A percentile compares a stretch with the other conserved stretches of the same genome.
phyloP scores from a whole-genome alignment of 108 stramenopile genomes.

The Stephanodiscus minutulus region DNA sequence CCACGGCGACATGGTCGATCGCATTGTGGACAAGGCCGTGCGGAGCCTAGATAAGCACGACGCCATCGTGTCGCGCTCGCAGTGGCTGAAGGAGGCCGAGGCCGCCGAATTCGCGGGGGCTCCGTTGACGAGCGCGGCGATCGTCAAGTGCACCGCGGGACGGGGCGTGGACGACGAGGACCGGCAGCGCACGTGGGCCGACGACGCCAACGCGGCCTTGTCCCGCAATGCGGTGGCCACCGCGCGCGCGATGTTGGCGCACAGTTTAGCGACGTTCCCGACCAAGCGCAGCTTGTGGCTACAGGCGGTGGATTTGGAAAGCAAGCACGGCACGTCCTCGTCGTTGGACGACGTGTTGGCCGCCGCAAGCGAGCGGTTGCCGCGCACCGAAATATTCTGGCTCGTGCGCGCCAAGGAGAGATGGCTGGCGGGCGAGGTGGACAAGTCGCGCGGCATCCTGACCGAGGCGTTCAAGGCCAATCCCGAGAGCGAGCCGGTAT shows the following conservation, averaged over 20 bases:
- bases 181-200: conserved; percentile 91
- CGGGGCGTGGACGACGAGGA: conserved; percentile 95
- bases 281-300: conserved; percentile 88
- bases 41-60: conserved; percentile 65
- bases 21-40: conserved; percentile 82
- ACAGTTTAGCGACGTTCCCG: conserved; percentile 79
- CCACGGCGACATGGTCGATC: conserved; percentile 70
- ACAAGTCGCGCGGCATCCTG: conserved; percentile 89
- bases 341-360: conserved; percentile 79
- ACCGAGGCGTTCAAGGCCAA: conserved; percentile 92
- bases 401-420: conserved; percentile 95
- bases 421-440: conserved; percentile 89
- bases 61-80: conserved; percentile 83
- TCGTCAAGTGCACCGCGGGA: conserved; percentile 83
- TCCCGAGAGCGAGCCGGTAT: conserved; percentile 94
- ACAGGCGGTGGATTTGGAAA: conserved; percentile 92
- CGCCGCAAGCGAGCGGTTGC: conserved; percentile 81
- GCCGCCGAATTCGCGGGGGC: conserved; percentile 81
- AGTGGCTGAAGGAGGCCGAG: conserved; percentile 93
- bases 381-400: conserved; percentile 96
- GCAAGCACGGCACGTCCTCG: conserved; percentile 73
- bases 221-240: conserved; percentile 74
- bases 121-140: conserved; percentile 86
- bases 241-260: conserved; percentile 86
- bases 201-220: conserved; percentile 89